These are phyloP conservation scores for Heliosperma pusillum DNA, from an alignment of 148 eudicot genomes.

Conservation along the genomic window DNA sequence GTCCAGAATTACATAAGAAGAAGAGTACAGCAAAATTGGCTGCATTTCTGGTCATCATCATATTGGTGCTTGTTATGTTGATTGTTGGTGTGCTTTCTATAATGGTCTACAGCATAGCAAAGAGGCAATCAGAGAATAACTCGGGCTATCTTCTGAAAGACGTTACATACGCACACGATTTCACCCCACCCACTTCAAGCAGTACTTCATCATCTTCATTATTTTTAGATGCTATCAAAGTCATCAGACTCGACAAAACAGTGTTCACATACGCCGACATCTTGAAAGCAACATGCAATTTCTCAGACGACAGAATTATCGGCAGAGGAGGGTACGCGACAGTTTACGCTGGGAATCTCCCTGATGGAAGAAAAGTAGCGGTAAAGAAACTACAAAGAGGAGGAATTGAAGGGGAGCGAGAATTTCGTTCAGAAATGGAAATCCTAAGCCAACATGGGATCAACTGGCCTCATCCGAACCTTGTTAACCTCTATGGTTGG, in stretches of 20 bases:
- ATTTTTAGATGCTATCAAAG: conserved; percentile 53
- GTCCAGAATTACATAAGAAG: not conserved
- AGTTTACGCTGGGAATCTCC: conserved; percentile 71
- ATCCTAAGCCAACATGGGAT: conserved; percentile 59
- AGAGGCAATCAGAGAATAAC: conserved; percentile 31
- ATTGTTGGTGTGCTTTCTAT: conserved; percentile 48
- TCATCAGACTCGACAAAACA: conserved; percentile 69
- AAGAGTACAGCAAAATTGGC: conserved; percentile 26
- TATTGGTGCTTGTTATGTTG: conserved; percentile 46
- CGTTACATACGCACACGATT: conserved; percentile 25
- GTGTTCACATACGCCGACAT: conserved; percentile 77
- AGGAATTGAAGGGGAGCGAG: conserved; percentile 82
- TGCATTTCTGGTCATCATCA: conserved; percentile 37
- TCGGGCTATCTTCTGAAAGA: conserved; percentile 34
- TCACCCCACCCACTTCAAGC: conserved; percentile 45
- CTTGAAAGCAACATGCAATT: conserved; percentile 66
- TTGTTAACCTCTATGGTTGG: conserved; percentile 89
- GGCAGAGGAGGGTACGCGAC: conserved; percentile 88
- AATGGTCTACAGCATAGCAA: conserved; percentile 34
- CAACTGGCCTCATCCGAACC: conserved; percentile 95
- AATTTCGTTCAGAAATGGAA: conserved; percentile 91
- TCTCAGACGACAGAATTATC: conserved; percentile 62
- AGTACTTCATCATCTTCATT: conserved; percentile 54
- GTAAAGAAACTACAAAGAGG: conserved; percentile 81
- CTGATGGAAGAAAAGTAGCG: conserved; percentile 83